Evolutionary conservation across 306 rosid species (phyloP).

Genomic region (Vigna hirtella): DNA sequence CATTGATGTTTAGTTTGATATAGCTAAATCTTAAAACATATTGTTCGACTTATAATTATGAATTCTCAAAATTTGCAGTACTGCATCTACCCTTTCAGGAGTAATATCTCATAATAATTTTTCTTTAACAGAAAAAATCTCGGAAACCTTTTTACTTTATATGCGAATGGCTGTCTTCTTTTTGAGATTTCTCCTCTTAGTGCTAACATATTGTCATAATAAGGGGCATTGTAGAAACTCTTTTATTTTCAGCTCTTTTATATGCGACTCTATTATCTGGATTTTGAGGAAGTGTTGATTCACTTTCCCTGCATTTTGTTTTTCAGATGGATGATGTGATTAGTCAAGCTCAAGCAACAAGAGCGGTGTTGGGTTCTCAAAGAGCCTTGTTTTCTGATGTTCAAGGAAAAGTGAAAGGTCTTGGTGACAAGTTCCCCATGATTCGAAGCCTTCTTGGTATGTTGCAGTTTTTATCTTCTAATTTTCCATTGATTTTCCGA

Average conservation of each 20-base stretch:
- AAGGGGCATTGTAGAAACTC: slow-evolving; percentile 9
- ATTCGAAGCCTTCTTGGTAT: slow-evolving; percentile 89
- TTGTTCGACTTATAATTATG: slow-evolving; percentile 8
- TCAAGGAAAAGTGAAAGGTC: slow-evolving; percentile 92
- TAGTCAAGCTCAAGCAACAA: slow-evolving; percentile 98
- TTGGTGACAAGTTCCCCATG: slow-evolving; percentile 86
- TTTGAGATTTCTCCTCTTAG: slow-evolving; percentile 5
- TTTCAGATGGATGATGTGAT: slow-evolving; percentile 95
- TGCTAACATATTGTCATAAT: background rate
- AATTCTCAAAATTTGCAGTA: background rate
- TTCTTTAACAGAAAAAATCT: background rate
- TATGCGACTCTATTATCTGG: background rate
- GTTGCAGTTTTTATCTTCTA: slow-evolving; percentile 16
- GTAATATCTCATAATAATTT: background rate
- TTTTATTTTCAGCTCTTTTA: slow-evolving; percentile 14
- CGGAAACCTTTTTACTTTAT: slow-evolving; percentile 11
- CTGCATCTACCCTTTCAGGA: slow-evolving; percentile 25
- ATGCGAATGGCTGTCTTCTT: background rate
- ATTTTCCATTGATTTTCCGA: slow-evolving; percentile 24
- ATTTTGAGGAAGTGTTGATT: slow-evolving; percentile 19
- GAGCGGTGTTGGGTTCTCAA: slow-evolving; percentile 86
- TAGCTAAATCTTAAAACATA: background rate
- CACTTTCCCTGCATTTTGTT: slow-evolving; percentile 22
- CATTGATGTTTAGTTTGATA: slow-evolving; percentile 28
- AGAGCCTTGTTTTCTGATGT: slow-evolving; percentile 88